A percentile compares a stretch with the other conserved stretches of the same genome.
Evolutionary conservation across 2,329 filamentous ascomycete genomes (phyloP).

Genomic region (Pleoardoris graminearum): DNA sequence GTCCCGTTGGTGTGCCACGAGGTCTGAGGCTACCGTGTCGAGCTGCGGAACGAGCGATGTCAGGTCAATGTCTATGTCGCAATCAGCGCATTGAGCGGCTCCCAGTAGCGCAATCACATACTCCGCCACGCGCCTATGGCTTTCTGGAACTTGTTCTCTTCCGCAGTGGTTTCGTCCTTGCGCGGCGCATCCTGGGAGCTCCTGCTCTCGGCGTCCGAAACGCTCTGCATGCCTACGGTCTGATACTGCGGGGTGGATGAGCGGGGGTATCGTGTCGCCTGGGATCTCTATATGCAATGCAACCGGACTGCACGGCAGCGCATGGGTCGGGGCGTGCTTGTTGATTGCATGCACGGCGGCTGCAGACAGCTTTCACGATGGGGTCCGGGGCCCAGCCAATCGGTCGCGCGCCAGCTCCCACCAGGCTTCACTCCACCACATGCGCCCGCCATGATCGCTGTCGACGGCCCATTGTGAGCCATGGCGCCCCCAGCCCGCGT

Average conservation of each 20-base stretch:
- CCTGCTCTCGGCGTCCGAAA: constrained; percentile 34
- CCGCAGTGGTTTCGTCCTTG: constrained; percentile 30
- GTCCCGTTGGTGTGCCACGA: constrained; percentile 90
- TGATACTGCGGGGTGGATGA: not conserved
- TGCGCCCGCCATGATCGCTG: constrained; percentile 18
- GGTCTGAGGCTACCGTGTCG: constrained; percentile 92
- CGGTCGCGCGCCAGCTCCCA: constrained; percentile 15
- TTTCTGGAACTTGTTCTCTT: constrained; percentile 92
- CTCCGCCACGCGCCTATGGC: constrained; percentile 96
- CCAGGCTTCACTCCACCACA: constrained; percentile 2
- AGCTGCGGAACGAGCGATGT: constrained; percentile 80
- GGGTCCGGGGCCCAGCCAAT: constrained; percentile 25
- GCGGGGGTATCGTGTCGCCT: not conserved
- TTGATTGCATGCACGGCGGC: constrained; percentile 15
- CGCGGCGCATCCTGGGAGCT: constrained; percentile 27
- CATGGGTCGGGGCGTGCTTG: constrained; percentile 12
- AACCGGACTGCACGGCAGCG: constrained; percentile 7
- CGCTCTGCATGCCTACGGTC: constrained; percentile 39
- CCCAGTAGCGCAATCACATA: constrained; percentile 49
- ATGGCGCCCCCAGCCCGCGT: constrained; percentile 34
- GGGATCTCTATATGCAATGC: not conserved
- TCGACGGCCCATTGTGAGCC: constrained; percentile 25
- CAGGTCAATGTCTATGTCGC: constrained; percentile 75
- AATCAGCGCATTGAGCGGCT: constrained; percentile 17
- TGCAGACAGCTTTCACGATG: constrained; percentile 30